Conservation (phyloP, 73 alveolate species). For the Symbiodinium pilosum region DNA sequence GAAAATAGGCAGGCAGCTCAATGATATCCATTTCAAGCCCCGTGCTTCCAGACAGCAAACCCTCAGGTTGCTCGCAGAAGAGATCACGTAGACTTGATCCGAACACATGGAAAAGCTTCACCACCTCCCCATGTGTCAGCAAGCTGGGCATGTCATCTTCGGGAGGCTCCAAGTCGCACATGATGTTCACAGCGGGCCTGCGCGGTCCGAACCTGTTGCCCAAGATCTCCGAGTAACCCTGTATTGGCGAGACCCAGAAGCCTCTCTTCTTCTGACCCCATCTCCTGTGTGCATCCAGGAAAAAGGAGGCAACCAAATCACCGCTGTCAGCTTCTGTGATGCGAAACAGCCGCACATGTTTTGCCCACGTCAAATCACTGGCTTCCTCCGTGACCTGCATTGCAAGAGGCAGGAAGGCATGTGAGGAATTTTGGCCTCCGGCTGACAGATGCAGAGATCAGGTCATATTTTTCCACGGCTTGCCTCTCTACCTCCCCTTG, state of each 20-base stretch:
- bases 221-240: slow-evolving; percentile 43
- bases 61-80: slow-evolving; percentile 44
- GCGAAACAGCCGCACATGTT: slow-evolving; percentile 41
- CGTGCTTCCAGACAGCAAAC: background rate
- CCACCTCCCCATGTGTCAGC: slow-evolving; percentile 33
- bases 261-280: slow-evolving; percentile 82
- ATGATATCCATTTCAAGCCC: slow-evolving; percentile 63
- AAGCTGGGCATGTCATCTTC: background rate
- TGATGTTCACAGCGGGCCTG: slow-evolving; percentile 58
- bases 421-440: too few species aligned
- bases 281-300: slow-evolving; percentile 59
- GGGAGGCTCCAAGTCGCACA: slow-evolving; percentile 44
- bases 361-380: slow-evolving; percentile 23
- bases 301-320: slow-evolving; percentile 33
- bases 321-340: background rate
- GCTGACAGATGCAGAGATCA: too few species aligned
- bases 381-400: slow-evolving; percentile 17
- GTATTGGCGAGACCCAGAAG: slow-evolving; percentile 61
- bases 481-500: too few species aligned
- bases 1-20: slow-evolving; percentile 28
- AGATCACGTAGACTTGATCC: slow-evolving; percentile 48
- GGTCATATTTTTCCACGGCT: too few species aligned
- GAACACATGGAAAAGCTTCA: slow-evolving; percentile 9
- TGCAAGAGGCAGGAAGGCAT: too few species aligned
- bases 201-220: slow-evolving; percentile 54